Conservation (phyloP, 331 rosid genomes). For the Pyracantha coccinea region DNA sequence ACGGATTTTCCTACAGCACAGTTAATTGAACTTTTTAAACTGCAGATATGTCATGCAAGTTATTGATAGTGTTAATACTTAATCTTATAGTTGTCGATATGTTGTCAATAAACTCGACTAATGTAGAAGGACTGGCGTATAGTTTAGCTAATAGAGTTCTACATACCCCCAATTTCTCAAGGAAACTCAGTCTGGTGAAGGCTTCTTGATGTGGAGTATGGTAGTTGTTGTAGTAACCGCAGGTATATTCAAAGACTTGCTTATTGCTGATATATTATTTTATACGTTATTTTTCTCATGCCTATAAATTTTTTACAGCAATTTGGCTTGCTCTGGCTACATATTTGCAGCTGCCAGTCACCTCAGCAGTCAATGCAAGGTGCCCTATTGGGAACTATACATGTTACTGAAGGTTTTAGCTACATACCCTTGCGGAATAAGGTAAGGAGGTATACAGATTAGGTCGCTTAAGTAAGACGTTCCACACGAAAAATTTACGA, state of each 20-base stretch:
- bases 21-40: too few relatives aligned
- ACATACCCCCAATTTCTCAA: slow-evolving; percentile 5
- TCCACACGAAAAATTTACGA: not conserved
- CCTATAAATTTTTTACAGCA: slow-evolving; percentile 4
- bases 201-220: slow-evolving; percentile 22
- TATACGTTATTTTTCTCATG: not conserved
- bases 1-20: too few relatives aligned
- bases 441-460: slow-evolving; percentile 4
- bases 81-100: too few relatives aligned
- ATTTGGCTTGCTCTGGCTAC: slow-evolving; percentile 23
- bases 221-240: slow-evolving; percentile 19
- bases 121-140: too few relatives aligned
- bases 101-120: too few relatives aligned
- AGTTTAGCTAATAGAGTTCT: not conserved
- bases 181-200: slow-evolving; percentile 15
- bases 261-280: too few relatives aligned
- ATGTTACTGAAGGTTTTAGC: slow-evolving; percentile 22
- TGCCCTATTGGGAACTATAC: slow-evolving; percentile 17
- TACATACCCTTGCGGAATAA: slow-evolving; percentile 17
- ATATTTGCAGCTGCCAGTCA: slow-evolving; percentile 11
- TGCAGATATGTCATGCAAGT: too few relatives aligned
- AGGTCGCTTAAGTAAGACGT: not conserved
- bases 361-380: slow-evolving; percentile 18
- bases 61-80: too few relatives aligned
- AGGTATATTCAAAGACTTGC: not conserved